Evolutionary conservation across 371 early-diverging fungal species (phyloP), one percentile per base, ranked within the genome.

Genomic region (Mortierella sp.): DNA sequence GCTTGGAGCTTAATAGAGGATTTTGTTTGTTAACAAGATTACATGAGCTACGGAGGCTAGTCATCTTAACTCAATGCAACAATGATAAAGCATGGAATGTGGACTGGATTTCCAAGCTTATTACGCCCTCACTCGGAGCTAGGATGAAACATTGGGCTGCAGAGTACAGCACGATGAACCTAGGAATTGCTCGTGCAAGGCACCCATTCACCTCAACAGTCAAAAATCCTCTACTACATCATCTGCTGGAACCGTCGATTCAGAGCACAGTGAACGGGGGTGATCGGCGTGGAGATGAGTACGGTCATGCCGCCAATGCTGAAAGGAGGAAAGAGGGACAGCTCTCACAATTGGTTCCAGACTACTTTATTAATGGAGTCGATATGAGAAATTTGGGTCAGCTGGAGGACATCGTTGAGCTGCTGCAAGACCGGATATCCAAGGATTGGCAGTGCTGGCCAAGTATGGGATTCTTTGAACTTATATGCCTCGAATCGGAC

Each of bases 361-460:
- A 49, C 49, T 49, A 49, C 15, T 6, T 54, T 10, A 54, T 54
- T 29, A 13, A 54, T 54, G 54, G 28, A 54, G 54, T 54, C 5
- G 54, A 54, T 28, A 54, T 29, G 26, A 19, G 54, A 29, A n/a
- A 54, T 54, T 3, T 54, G 29, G 54, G 54, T 2, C 29, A 13
- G 22, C 26, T 19, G 28, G 3, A 54, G 26, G 54, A 54, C 13
- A 54, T 54, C 26, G n/a, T 28, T 19, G 26, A 29, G 3, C 15
- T 49, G 29, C 13, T 54, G 26, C 54, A 54, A 26, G 54, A 54
- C 5, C 54, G 54, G 26, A n/a, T 54, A 26, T 23, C 19, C 9
- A 8, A 54, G 22, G 54, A 54, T 28, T 54, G 54, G 54, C 12
- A 12, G 7, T 54, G 54, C 26, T 54, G 54, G 54, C 54, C 54